A percentile compares a stretch with the other conserved stretches of the same genome.
Conservation (phyloP, 805 yeast species). For the Schwanniomyces sp. region DNA sequence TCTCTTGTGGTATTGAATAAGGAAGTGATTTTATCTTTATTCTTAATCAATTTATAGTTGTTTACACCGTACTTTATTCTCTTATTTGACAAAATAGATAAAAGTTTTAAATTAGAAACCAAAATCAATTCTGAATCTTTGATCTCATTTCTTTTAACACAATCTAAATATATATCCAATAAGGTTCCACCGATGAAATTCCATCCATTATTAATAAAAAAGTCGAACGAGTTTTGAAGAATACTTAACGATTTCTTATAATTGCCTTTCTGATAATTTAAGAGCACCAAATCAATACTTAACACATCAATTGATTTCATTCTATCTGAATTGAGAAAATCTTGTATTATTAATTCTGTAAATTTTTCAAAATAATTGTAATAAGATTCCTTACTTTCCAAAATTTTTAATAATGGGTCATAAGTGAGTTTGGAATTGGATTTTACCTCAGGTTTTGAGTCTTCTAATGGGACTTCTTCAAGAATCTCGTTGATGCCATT, state of each 20-base stretch:
- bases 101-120: slow-evolving; percentile 40
- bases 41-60: slow-evolving; percentile 22
- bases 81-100: slow-evolving; percentile 27
- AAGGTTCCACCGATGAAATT: slow-evolving; percentile 63
- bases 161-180: slow-evolving; percentile 64
- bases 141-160: slow-evolving; percentile 48
- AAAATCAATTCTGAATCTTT: slow-evolving; percentile 29
- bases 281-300: slow-evolving; percentile 74
- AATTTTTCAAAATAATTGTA: slow-evolving; percentile 41
- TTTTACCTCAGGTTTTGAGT: neutral
- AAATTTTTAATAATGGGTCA: slow-evolving; percentile 11
- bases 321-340: slow-evolving; percentile 51
- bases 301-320: slow-evolving; percentile 70
- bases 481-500: slow-evolving; percentile 16
- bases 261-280: slow-evolving; percentile 58
- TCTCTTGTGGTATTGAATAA: slow-evolving; percentile 17
- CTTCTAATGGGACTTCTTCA: slow-evolving; percentile 21
- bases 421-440: slow-evolving; percentile 9
- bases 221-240: slow-evolving; percentile 66
- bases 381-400: slow-evolving; percentile 17
- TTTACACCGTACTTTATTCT: slow-evolving; percentile 22
- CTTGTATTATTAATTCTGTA: slow-evolving; percentile 57
- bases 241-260: slow-evolving; percentile 62
- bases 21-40: slow-evolving; percentile 10
- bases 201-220: slow-evolving; percentile 75